These are phyloP conservation scores for Populus hybrid DNA, from an alignment of 441 rosid species.

Conservation along the genomic window DNA sequence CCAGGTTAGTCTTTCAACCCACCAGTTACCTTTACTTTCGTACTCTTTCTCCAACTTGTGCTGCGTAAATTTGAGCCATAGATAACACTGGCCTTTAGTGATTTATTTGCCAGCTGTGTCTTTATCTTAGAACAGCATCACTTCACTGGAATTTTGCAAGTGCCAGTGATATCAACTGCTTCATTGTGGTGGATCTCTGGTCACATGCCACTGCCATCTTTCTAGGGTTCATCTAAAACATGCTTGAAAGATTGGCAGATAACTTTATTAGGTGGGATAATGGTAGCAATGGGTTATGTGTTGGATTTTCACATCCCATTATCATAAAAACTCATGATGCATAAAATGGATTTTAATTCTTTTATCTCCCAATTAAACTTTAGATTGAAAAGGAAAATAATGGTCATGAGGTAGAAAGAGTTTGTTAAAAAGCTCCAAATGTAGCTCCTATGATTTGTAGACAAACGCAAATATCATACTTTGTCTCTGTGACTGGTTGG, in stretches of 20 bases:
- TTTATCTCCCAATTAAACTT: not conserved
- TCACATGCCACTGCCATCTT: not conserved
- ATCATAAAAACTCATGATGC: not conserved
- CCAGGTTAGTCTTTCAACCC: slow-evolving; percentile 46
- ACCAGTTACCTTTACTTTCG: not conserved
- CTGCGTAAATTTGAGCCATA: not conserved
- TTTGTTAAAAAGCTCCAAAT: not conserved
- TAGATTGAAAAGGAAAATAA: not conserved
- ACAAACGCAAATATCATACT: not conserved
- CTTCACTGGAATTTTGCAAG: not conserved
- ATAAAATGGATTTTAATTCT: not conserved
- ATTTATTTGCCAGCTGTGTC: not conserved
- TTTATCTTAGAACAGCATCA: not conserved
- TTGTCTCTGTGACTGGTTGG: not conserved
- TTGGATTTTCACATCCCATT: not conserved
- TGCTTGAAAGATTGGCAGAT: not conserved
- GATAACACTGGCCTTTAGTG: not conserved
- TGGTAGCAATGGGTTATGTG: not conserved
- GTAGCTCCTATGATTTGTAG: not conserved
- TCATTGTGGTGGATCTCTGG: not conserved
- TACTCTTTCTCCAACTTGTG: not conserved
- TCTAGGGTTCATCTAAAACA: not conserved
- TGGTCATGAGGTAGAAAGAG: not conserved
- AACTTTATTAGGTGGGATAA: not conserved
- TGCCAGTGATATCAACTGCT: not conserved